These are phyloP conservation scores for Athelia psychrophila DNA, from an alignment of 1,284 basidiomycete species.

Conservation along the genomic window DNA sequence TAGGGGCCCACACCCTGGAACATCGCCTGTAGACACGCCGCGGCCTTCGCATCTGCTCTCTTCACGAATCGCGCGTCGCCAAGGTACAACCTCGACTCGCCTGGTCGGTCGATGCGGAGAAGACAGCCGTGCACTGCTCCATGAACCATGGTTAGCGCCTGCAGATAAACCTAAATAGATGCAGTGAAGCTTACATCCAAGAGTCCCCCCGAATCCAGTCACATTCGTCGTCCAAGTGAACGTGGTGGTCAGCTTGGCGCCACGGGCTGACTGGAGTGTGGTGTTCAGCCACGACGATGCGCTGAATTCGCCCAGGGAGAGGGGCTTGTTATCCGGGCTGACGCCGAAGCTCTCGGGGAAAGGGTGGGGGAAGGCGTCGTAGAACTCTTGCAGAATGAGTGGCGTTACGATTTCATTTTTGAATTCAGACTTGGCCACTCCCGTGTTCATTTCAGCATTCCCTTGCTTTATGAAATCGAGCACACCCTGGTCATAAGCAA, in stretches of 20 bases:
- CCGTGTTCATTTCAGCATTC: constrained; percentile 1
- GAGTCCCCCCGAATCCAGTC: constrained; percentile 10
- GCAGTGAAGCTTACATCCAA: constrained; percentile 35
- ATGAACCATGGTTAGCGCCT: constrained; percentile 5
- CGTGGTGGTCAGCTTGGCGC: constrained; percentile 38
- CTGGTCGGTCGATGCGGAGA: constrained; percentile 51
- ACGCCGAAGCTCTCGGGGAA: constrained; percentile 48
- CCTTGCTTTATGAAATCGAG: constrained; percentile 55
- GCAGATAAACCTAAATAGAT: constrained; percentile 3
- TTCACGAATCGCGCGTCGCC: constrained; percentile 57
- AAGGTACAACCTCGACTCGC: constrained; percentile 49
- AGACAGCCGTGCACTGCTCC: constrained; percentile 64
- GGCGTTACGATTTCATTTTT: constrained; percentile 12
- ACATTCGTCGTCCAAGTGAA: constrained; percentile 45
- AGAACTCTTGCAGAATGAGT: constrained; percentile 50
- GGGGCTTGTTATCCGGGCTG: constrained; percentile 37
- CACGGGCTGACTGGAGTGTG: constrained; percentile 46
- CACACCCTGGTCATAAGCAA: constrained; percentile 47
- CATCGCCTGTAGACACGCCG: constrained; percentile 60
- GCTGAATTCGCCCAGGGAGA: constrained; percentile 48
- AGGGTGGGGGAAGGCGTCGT: constrained; percentile 54
- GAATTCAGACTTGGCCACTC: neutral
- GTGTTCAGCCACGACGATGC: constrained; percentile 51
- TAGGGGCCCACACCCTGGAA: constrained; percentile 56
- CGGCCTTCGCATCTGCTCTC: constrained; percentile 59